phyloP scores from a whole-genome alignment of 345 rosid genomes.

The Arabidopsis suecica region DNA sequence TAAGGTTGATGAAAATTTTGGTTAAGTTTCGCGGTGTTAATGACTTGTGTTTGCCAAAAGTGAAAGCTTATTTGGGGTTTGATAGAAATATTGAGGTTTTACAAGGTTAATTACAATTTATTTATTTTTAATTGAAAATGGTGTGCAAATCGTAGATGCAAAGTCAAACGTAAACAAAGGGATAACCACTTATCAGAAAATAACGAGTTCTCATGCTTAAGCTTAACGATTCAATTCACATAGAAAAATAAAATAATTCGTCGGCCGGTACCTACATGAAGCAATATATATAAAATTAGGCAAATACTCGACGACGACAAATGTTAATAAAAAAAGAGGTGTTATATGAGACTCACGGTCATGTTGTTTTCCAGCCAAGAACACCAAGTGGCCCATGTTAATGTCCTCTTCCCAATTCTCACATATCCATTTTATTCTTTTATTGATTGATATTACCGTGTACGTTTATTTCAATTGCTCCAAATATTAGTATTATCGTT shows the following conservation, averaged over 20 bases:
- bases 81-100: background rate
- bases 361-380: slow-evolving; percentile 40
- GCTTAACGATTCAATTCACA: slow-evolving; percentile 8
- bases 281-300: background rate
- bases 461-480: slow-evolving; percentile 3
- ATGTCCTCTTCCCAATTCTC: slow-evolving; percentile 9
- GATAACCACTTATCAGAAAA: background rate
- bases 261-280: slow-evolving; percentile 15
- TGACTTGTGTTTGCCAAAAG: background rate
- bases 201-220: background rate
- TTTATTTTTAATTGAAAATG: background rate
- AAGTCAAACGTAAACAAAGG: background rate
- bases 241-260: background rate
- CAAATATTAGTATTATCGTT: background rate
- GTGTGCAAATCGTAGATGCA: background rate
- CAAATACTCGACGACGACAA: background rate
- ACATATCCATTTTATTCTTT: background rate
- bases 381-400: slow-evolving; percentile 25
- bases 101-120: background rate
- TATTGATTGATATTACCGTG: too few species aligned
- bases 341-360: slow-evolving; percentile 25
- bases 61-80: background rate
- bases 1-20: background rate
- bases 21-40: too few species aligned
- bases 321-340: slow-evolving; percentile 1